Percentiles rank a stretch among this genome's conserved stretches.
Conservation (phyloP, 441 rosid species). For the Eruca vesicaria region DNA sequence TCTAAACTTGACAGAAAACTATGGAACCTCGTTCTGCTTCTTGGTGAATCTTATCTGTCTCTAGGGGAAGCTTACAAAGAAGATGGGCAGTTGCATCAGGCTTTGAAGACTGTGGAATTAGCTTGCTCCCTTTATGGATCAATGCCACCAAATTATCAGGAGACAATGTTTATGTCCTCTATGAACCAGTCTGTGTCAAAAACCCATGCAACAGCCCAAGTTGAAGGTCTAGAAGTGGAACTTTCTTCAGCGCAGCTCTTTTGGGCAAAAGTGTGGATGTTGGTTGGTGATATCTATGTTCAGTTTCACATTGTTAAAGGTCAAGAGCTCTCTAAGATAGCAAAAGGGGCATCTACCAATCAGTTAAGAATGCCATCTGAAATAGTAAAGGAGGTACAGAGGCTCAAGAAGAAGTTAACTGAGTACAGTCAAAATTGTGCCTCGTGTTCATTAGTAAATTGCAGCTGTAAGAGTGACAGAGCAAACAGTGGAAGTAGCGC, state of each 20-base stretch:
- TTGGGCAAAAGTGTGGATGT: conserved; percentile 93
- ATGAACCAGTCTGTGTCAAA: conserved; percentile 45
- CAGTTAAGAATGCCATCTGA: conserved; percentile 79
- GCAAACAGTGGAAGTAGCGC: conserved; percentile 94
- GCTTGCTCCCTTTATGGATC: conserved; percentile 92
- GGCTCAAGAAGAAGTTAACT: conserved; percentile 81
- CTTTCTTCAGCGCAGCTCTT: conserved; percentile 67
- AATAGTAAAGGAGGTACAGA: conserved; percentile 81
- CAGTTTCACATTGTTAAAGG: conserved; percentile 64
- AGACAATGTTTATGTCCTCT: conserved; percentile 68
- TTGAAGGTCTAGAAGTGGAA: conserved; percentile 41
- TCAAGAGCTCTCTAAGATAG: conserved; percentile 47
- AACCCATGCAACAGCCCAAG: conserved; percentile 29
- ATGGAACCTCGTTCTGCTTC: conserved; percentile 96
- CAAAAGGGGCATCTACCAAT: conserved; percentile 40
- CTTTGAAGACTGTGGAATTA: conserved; percentile 76
- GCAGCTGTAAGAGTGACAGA: conserved; percentile 93
- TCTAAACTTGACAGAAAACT: conserved; percentile 77
- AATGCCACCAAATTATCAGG: conserved; percentile 84
- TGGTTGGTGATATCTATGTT: conserved; percentile 89
- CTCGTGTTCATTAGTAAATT: conserved; percentile 82
- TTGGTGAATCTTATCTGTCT: conserved; percentile 92
- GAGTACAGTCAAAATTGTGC: conserved; percentile 62
- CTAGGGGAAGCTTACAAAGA: conserved; percentile 86
- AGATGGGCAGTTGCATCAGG: conserved; percentile 77